phyloP scores from a whole-genome alignment of 495 filamentous ascomycete species.

The Neurospora sp. region DNA sequence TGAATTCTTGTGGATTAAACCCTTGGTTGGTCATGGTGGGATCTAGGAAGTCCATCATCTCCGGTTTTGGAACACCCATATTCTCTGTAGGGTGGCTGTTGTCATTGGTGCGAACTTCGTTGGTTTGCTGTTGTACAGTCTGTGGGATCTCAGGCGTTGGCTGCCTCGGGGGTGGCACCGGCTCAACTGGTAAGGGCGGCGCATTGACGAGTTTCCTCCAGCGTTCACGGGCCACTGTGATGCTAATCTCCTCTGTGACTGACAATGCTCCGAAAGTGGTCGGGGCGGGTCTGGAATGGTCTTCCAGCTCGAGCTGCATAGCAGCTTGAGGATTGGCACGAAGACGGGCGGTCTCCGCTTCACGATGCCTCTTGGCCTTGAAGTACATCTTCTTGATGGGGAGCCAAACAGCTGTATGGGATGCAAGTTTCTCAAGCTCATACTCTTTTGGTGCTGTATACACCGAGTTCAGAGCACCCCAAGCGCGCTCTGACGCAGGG shows the following conservation, averaged over 20 bases:
- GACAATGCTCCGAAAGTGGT: conserved; percentile 29
- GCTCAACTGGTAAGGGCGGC: conserved; percentile 13
- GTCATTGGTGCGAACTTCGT: neutral
- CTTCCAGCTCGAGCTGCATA: conserved; percentile 29
- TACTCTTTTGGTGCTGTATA: conserved; percentile 45
- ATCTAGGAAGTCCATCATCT: conserved; percentile 23
- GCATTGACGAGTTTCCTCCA: conserved; percentile 38
- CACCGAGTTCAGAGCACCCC: conserved; percentile 57
- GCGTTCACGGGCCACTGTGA: conserved; percentile 22
- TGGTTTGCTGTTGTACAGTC: neutral
- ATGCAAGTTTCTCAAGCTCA: conserved; percentile 38
- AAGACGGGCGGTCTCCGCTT: conserved; percentile 36
- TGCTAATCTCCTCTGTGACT: conserved; percentile 18
- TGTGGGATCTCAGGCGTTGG: neutral
- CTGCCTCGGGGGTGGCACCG: neutral
- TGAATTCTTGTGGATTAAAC: conserved; percentile 19
- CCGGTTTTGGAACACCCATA: conserved; percentile 1
- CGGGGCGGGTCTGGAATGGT: conserved; percentile 22
- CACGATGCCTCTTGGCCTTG: conserved; percentile 48
- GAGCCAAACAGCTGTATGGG: conserved; percentile 58
- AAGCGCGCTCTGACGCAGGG: conserved; percentile 65
- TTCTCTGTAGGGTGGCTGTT: neutral
- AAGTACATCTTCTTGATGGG: conserved; percentile 63
- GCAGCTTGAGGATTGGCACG: conserved; percentile 32
- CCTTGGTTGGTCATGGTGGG: conserved; percentile 23